A percentile compares a stretch with the other conserved stretches of the same genome.
Evolutionary conservation across 2,329 filamentous ascomycete species (phyloP).

Genomic region (Fusarium phyllophilum): DNA sequence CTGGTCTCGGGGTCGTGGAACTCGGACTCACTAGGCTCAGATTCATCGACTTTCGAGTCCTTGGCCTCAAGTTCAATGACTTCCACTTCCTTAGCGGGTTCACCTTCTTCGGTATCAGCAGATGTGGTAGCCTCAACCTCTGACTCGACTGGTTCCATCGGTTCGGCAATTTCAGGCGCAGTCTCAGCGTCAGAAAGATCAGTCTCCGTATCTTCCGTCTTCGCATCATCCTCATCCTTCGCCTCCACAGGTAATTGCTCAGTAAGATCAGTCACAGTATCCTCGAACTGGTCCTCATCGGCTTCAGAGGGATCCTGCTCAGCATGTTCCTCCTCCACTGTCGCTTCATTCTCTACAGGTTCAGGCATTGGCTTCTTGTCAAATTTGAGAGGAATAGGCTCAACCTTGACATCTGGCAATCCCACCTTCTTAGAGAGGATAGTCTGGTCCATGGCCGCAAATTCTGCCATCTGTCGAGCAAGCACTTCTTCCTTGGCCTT

Average conservation of each 20-base stretch:
- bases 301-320: neutral
- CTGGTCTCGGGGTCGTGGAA: neutral
- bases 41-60: neutral
- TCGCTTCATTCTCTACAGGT: conserved; percentile 40
- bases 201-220: neutral
- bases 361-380: conserved; percentile 48
- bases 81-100: neutral
- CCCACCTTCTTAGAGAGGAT: conserved; percentile 67
- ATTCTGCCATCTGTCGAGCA: conserved; percentile 66
- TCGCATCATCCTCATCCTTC: conserved; percentile 2
- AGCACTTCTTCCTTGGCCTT: conserved; percentile 50
- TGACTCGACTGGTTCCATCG: neutral
- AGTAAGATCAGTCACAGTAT: neutral
- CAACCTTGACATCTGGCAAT: conserved; percentile 55
- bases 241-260: conserved; percentile 5
- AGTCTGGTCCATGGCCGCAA: conserved; percentile 71
- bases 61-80: neutral
- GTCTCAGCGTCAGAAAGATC: conserved; percentile 4
- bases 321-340: conserved; percentile 7
- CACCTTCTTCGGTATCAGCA: neutral
- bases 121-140: neutral
- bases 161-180: neutral
- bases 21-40: neutral
- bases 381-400: conserved; percentile 60
- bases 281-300: conserved; percentile 19